phyloP scores from a whole-genome alignment of 2,329 filamentous ascomycete species.

The Phaeosphaeria sp. region DNA sequence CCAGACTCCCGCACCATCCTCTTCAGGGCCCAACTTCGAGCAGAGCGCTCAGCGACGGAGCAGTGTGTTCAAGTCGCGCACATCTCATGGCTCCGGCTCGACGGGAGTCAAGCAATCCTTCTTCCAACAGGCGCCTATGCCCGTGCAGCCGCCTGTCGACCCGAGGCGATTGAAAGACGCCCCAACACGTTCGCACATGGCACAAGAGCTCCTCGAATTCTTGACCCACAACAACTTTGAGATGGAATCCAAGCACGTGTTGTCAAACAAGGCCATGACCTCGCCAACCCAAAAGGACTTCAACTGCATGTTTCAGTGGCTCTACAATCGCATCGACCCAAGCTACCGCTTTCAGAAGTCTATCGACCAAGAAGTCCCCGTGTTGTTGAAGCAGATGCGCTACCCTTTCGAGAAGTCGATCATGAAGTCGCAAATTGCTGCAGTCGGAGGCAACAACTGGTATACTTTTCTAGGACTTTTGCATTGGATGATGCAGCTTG shows the following conservation, averaged over 20 bases:
- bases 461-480: conserved; percentile 89
- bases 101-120: conserved; percentile 83
- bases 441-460: conserved; percentile 97
- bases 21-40: conserved; percentile 56
- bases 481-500: conserved; percentile 99
- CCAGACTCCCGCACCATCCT: conserved; percentile 52
- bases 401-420: conserved; percentile 97
- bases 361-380: conserved; percentile 93
- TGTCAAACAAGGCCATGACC: conserved; percentile 90
- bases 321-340: conserved; percentile 95
- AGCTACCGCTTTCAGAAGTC: conserved; percentile 91
- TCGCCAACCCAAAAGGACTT: conserved; percentile 99
- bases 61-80: conserved; percentile 66
- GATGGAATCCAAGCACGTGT: conserved; percentile 92
- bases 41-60: conserved; percentile 72
- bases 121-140: conserved; percentile 84
- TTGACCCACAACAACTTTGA: conserved; percentile 94
- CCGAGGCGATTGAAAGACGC: conserved; percentile 85
- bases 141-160: conserved; percentile 83
- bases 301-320: conserved; percentile 96
- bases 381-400: conserved; percentile 87
- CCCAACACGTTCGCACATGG: conserved; percentile 79
- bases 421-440: conserved; percentile 92
- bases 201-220: conserved; percentile 89
- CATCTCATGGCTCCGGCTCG: conserved; percentile 72